Evolutionary conservation across 2,329 filamentous ascomycete genomes (phyloP).

Genomic region (Verticillium longisporum): DNA sequence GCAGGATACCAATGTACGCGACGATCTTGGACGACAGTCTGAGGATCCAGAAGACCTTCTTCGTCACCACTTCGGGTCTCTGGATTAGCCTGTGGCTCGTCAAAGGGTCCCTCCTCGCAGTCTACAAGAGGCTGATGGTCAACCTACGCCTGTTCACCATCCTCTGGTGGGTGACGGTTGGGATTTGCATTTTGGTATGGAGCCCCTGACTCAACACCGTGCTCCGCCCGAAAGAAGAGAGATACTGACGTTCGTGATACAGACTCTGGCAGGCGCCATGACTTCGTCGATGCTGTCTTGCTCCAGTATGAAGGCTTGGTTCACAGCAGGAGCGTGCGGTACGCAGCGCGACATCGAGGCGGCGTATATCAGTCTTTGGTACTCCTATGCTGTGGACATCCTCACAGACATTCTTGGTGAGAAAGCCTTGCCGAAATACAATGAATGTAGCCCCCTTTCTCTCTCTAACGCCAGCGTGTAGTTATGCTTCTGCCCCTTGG

Average conservation of each 20-base stretch:
- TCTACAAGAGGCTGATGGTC: constrained; percentile 8
- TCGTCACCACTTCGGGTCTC: constrained; percentile 7
- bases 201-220: not conserved
- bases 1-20: constrained; percentile 3
- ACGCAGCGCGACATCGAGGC: constrained; percentile 8
- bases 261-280: constrained; percentile 9
- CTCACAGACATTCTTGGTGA: constrained; percentile 10
- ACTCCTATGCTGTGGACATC: constrained; percentile 8
- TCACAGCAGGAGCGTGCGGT: constrained; percentile 7
- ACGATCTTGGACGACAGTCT: constrained; percentile 2
- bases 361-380: constrained; percentile 10
- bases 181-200: constrained; percentile 7
- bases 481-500: constrained; percentile 9
- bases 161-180: constrained; percentile 10
- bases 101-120: constrained; percentile 7
- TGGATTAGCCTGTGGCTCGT: constrained; percentile 11
- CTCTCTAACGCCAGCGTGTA: not conserved
- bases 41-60: constrained; percentile 7
- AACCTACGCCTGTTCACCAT: constrained; percentile 4
- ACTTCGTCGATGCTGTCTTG: constrained; percentile 10
- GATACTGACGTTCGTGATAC: not conserved
- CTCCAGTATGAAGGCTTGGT: constrained; percentile 11
- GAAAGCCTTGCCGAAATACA: not conserved
- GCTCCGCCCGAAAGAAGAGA: not conserved
- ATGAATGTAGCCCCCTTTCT: not conserved